Base-by-base conservation (phyloP, 371 early-diverging fungal genomes). In the Rhizopus delemar region DNA sequence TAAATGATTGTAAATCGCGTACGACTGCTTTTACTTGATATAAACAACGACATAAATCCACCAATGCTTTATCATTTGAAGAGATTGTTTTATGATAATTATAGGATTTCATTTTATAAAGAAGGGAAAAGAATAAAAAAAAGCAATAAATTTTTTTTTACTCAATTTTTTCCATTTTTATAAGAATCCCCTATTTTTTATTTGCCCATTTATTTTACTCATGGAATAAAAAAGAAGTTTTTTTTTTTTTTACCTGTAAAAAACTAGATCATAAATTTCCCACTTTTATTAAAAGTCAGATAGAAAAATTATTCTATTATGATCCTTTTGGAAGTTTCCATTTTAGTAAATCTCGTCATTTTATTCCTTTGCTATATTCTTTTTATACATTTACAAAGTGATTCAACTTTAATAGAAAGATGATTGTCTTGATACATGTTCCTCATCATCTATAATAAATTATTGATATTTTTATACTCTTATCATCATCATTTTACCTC, bases 21-120 rank as follows among this genome's bases (percentile, higher is more conserved):
- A 78, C 78, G 29, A 78, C 73, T 9, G 66, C 52, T 51, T 78
- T 78, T n/a, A 74, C 70, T 61, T 78, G 78, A 36, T 78, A 69
- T 31, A 78, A 53, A 46, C 78, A 78, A 2, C 78, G 75, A 48
- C 70, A 72, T 22, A 78, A 75, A 31, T 78, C 78, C 3, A 77
- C 62, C 53, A 73, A 71, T 0, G 59, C 56, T 41, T 63, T 65
- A 53, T 74, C 77, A 3, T 55, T 51, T 13, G 41, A 31, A 36
- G 52, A 54, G 5, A 46, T 52, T 8, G 3, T 41, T 31, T 11
- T 52, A 38, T 3, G 12, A 22, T 54, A 22, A 43, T 28, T 41
- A 31, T 56, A 35, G 3, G 35, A 56, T 8, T 34, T 41, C 56
- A 46, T 56, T 31, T 29, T 49, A 57, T 36, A 41, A 58, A 51